A percentile compares a stretch with the other conserved stretches of the same genome.
Evolutionary conservation across 352 stramenopile species (phyloP).

Genomic region (Globisporangium perplexum): DNA sequence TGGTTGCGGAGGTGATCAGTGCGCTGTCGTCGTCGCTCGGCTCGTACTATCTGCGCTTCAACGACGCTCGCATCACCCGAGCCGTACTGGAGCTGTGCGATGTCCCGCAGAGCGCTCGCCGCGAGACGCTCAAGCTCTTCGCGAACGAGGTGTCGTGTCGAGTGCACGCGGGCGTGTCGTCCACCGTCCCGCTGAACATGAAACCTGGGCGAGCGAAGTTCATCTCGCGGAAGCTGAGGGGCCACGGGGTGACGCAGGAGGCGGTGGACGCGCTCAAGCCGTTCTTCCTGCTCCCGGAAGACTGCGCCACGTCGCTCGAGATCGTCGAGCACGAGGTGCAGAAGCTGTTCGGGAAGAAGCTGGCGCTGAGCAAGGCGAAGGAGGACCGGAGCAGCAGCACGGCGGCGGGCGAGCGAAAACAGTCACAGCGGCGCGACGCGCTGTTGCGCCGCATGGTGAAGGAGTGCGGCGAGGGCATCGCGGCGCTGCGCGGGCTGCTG

Average conservation of each 20-base stretch:
- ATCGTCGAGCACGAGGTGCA: constrained; percentile 63
- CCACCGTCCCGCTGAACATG: constrained; percentile 46
- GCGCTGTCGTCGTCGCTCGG: constrained; percentile 50
- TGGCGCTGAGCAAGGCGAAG: constrained; percentile 21
- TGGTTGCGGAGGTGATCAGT: constrained; percentile 72
- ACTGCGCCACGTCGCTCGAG: constrained; percentile 52
- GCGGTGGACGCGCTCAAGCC: constrained; percentile 55
- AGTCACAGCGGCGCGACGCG: constrained; percentile 60
- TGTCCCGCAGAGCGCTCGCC: constrained; percentile 39
- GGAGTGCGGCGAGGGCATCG: constrained; percentile 62
- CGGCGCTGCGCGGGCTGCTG: constrained; percentile 54
- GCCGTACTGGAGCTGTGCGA: constrained; percentile 68
- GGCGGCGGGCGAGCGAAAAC: constrained; percentile 30
- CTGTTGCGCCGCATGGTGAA: constrained; percentile 60
- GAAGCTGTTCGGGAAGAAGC: constrained; percentile 47
- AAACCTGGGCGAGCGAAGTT: constrained; percentile 74
- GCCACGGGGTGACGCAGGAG: constrained; percentile 40
- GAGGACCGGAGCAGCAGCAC: constrained; percentile 5
- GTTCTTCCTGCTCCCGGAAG: constrained; percentile 73
- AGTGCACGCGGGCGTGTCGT: constrained; percentile 54
- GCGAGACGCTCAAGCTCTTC: constrained; percentile 71
- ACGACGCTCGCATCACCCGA: constrained; percentile 65
- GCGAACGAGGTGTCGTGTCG: constrained; percentile 69
- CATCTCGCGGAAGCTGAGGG: constrained; percentile 61
- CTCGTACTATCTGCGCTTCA: constrained; percentile 76